Percentiles rank a stretch among this genome's conserved stretches.
phyloP scores from a whole-genome alignment of 1,284 basidiomycete species.

The Neotropicomus parvogracilis region DNA sequence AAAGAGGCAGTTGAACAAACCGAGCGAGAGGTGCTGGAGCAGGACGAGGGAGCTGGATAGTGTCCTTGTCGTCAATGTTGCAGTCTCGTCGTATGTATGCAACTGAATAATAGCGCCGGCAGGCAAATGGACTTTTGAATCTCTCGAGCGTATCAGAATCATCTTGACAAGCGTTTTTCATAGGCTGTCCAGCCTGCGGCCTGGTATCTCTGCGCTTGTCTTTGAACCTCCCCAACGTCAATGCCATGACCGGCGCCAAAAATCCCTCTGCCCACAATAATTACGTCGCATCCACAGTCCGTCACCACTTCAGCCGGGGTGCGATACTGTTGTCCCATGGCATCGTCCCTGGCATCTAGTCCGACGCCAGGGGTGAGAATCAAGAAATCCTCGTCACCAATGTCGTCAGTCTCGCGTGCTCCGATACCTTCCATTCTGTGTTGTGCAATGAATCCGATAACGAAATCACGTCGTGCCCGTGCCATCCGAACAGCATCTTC shows the following conservation, averaged over 20 bases:
- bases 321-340: slow-evolving; percentile 95
- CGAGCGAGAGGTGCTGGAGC: slow-evolving; percentile 33
- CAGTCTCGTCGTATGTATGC: neutral
- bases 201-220: slow-evolving; percentile 81
- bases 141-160: neutral
- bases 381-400: slow-evolving; percentile 73
- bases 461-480: slow-evolving; percentile 75
- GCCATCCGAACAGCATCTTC: slow-evolving; percentile 86
- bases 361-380: slow-evolving; percentile 93
- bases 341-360: slow-evolving; percentile 78
- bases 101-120: neutral
- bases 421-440: slow-evolving; percentile 72
- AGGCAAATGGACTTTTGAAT: neutral
- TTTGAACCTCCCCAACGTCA: slow-evolving; percentile 55
- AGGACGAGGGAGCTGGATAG: slow-evolving; percentile 32
- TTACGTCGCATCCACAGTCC: slow-evolving; percentile 91
- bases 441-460: slow-evolving; percentile 95
- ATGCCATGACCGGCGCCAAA: slow-evolving; percentile 73
- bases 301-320: slow-evolving; percentile 85
- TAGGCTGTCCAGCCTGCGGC: slow-evolving; percentile 93
- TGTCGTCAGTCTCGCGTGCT: slow-evolving; percentile 30
- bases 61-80: slow-evolving; percentile 1
- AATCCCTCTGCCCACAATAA: slow-evolving; percentile 96
- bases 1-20: slow-evolving; percentile 57
- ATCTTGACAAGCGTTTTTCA: slow-evolving; percentile 27